Evolutionary conservation across 805 yeast species (phyloP), one percentile per base, ranked within the genome.

Genomic region (Brettanomyces naardenensis): DNA sequence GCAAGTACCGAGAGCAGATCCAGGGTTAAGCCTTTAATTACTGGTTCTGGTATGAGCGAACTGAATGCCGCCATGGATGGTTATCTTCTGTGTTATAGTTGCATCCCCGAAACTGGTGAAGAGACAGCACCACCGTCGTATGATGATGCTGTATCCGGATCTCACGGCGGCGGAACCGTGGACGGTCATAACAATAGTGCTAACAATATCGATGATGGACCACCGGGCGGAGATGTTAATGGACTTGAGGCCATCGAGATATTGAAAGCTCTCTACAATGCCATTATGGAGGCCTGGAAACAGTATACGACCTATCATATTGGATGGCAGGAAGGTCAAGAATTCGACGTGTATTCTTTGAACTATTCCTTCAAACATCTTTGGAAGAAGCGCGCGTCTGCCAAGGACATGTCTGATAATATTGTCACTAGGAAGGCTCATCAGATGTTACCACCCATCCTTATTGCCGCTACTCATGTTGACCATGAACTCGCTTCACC

Each of bases 11-110:
- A 37, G n/a, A 40, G 38, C 26, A 45, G 63, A 28, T 53, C 59
- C 3, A 38, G 59, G 10, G 78, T 86, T 5, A 77, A 75, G 37
- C 83, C 89, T 3, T 54, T 83, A 39, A 55, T 83, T 10, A 84
- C 80, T 3, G 90, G 87, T 4, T 77, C 86, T 28, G 92, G 92
- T 1, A 84, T 88, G 4, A 73, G 85, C 31, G 90, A 81, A 42
- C 57, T 83, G 47, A 81, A 83, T 52, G 89, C 88, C 4, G 66
- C 74, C 23, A 70, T 83, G n/a, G 81, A 80, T 52, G 90, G 89
- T 1, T 83, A 83, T 53, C 64, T 80, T 31, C 66, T 80, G 27
- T 76, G 79, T 33, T 83, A 81, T 54, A 71, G 79, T 39, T 79
- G 85, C 3, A 72, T 82, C 3, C 92, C 94, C 1, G 61, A 56